Evolutionary conservation across 2,329 filamentous ascomycete species (phyloP).

Genomic region (Alternaria longipes): DNA sequence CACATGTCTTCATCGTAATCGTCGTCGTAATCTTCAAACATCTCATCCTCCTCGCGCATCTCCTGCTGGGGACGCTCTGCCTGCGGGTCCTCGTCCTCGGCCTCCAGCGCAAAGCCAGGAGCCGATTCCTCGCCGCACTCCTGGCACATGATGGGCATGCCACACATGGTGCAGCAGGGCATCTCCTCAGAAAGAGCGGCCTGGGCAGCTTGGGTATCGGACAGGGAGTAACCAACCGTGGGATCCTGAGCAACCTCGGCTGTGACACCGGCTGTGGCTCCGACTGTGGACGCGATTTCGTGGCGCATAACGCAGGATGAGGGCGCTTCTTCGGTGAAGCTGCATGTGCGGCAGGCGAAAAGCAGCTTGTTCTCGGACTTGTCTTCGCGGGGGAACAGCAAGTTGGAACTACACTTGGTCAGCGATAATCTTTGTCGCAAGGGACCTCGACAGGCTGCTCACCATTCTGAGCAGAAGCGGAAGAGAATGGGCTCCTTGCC

Average conservation of each 20-base stretch:
- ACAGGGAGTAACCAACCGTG: slow-evolving; percentile 79
- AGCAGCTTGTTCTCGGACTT: slow-evolving; percentile 82
- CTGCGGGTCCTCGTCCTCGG: slow-evolving; percentile 48
- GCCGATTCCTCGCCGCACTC: slow-evolving; percentile 60
- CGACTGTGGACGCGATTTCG: slow-evolving; percentile 86
- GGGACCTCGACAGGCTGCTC: slow-evolving; percentile 31
- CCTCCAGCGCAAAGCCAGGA: slow-evolving; percentile 56
- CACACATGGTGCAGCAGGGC: slow-evolving; percentile 67
- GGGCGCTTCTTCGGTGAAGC: slow-evolving; percentile 85
- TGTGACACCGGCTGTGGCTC: slow-evolving; percentile 95
- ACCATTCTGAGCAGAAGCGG: slow-evolving; percentile 98
- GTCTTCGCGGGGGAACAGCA: slow-evolving; percentile 97
- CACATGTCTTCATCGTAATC: slow-evolving; percentile 42
- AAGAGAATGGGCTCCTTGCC: slow-evolving; percentile 83
- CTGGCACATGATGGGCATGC: slow-evolving; percentile 64
- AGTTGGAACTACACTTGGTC: slow-evolving; percentile 75
- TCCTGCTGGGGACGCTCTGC: slow-evolving; percentile 32
- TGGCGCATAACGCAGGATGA: slow-evolving; percentile 96
- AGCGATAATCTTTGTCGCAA: slow-evolving; percentile 5
- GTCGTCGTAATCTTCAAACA: slow-evolving; percentile 33
- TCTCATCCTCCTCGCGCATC: slow-evolving; percentile 17
- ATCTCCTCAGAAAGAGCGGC: slow-evolving; percentile 38
- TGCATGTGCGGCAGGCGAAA: slow-evolving; percentile 95
- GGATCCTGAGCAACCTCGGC: slow-evolving; percentile 97
- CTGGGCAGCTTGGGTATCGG: slow-evolving; percentile 42